These are phyloP conservation scores for Acanthamoeba lenticulata DNA, from an alignment of 208 protist genomes.

Conservation along the genomic window DNA sequence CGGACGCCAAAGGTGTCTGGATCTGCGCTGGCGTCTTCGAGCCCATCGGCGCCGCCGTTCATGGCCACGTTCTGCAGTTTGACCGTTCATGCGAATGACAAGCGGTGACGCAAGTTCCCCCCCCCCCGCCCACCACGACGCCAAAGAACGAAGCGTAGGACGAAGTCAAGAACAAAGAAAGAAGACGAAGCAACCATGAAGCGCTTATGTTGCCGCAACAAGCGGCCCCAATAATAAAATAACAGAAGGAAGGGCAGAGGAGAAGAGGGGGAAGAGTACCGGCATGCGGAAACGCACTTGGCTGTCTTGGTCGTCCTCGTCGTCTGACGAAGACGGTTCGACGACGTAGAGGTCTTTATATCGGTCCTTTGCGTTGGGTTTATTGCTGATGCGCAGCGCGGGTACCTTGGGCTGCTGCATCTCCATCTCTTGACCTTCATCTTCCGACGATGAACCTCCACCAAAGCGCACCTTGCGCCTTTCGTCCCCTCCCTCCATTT, in stretches of 20 bases:
- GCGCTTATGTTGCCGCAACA: too few relatives aligned
- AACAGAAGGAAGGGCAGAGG: too few relatives aligned
- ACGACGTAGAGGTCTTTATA: not conserved
- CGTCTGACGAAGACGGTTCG: not conserved
- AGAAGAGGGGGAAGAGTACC: not conserved
- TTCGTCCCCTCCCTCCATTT: slow-evolving; percentile 2
- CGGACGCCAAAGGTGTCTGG: not conserved
- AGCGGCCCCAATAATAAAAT: not conserved
- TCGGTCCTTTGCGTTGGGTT: not conserved
- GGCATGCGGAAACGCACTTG: slow-evolving; percentile 11
- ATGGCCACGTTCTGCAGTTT: not conserved
- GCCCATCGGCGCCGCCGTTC: not conserved
- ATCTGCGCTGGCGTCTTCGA: not conserved
- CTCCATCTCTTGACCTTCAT: slow-evolving; percentile 6
- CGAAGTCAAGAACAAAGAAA: not conserved
- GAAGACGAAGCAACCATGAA: not conserved
- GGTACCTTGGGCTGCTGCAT: not conserved
- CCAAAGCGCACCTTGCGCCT: slow-evolving; percentile 20
- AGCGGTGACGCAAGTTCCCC: too few relatives aligned
- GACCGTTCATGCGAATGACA: too few relatives aligned
- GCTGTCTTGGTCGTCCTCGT: not conserved
- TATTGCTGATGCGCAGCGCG: not conserved
- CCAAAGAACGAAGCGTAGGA: too few relatives aligned
- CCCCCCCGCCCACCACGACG: too few relatives aligned
- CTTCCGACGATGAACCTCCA: not conserved